Evolutionary conservation across 148 eudicot species (phyloP), one percentile per base, ranked within the genome.

Genomic region (Agrostemma githago): DNA sequence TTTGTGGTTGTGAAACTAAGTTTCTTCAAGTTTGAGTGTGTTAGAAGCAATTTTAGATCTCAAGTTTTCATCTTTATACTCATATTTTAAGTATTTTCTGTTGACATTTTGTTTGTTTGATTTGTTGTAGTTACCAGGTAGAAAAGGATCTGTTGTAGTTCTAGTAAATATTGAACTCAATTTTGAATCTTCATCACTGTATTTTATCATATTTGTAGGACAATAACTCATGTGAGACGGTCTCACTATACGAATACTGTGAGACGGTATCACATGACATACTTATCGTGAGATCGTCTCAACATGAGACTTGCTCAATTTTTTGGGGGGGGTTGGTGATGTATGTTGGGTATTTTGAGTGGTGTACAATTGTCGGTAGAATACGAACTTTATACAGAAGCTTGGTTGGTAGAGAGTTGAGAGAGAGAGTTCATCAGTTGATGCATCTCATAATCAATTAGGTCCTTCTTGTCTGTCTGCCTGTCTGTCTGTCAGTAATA

Each of bases 331-430:
- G 12, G 26, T 66, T 66, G 41, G 54, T 38, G 26, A 16, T 8
- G 37, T 59, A 71, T 79, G 82, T 75, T 72, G 79, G 79, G 34
- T 26, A 26, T 67, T 19, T 78, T 73, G 81, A 60, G 34, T 62
- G 41, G 16, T 62, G 26, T 78, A 72, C 16, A 2, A 58, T 72
- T 79, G 82, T 75, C 76, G 79, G 79, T 71, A 73, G 68, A 67
- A 73, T 44, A 26, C 21, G 70, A 51, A 41, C 46, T n/a, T 51
- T 17, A 58, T 57, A 41, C 3, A 66, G 34, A 66, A 41, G 77
- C 72, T 65, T 76, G 79, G 73, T 66, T 71, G 65, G 42, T 20
- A 62, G 42, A 62, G 42, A 62, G 5, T 26, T 26, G 34, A 26
- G 34, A 26, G 34, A 26, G 34, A 26, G 34, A 26, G 34, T 26